Evolutionary conservation across 164 flowering plant species (phyloP).

Genomic region (Magnolia changhungtana): DNA sequence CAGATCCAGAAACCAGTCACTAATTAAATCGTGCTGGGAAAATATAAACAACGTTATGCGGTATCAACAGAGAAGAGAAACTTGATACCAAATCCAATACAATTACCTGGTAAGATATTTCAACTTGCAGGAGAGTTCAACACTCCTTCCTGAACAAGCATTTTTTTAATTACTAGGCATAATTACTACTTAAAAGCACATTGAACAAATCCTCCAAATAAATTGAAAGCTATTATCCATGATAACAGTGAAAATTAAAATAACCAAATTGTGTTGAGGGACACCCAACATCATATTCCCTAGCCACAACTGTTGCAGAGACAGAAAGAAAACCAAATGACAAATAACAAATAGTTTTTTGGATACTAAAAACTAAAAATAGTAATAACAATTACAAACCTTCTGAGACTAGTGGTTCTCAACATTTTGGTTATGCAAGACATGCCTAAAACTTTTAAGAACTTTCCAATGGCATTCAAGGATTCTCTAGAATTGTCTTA

Average conservation of each 20-base stretch:
- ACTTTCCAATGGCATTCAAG: too few species aligned
- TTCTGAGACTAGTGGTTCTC: not conserved
- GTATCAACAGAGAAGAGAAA: not conserved
- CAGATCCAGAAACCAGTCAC: conserved; percentile 16
- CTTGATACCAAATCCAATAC: conserved; percentile 12
- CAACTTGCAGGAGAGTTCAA: conserved; percentile 21
- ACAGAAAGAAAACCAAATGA: not conserved
- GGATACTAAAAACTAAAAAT: not conserved
- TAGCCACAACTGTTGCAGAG: not conserved
- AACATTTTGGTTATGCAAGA: too few species aligned
- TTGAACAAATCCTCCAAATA: not conserved
- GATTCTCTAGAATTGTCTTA: too few species aligned
- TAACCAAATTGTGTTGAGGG: not conserved
- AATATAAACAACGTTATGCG: not conserved
- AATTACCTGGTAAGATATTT: conserved; percentile 20
- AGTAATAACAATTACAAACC: not conserved
- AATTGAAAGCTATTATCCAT: not conserved
- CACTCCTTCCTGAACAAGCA: conserved; percentile 27
- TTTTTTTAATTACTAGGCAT: not conserved
- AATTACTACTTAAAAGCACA: not conserved
- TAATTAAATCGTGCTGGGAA: not conserved
- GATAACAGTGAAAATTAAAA: not conserved
- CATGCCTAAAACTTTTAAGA: too few species aligned
- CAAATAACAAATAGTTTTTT: too few species aligned
- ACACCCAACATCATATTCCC: not conserved